Evolutionary conservation across 148 eudicot genomes (phyloP).

Genomic region (Rhododendron ferrugineum): DNA sequence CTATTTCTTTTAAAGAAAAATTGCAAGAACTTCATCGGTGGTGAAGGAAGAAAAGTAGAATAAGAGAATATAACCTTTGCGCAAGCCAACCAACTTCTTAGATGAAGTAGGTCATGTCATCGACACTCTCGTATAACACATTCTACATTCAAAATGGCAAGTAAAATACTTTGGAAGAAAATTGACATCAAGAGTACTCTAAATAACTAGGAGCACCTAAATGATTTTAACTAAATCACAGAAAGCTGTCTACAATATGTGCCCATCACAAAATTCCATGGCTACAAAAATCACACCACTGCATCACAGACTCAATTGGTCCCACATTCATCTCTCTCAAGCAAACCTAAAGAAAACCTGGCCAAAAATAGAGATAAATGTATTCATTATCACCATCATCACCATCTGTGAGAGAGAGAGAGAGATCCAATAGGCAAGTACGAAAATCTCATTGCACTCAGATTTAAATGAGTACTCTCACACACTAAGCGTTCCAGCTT

Average conservation of each 20-base stretch:
- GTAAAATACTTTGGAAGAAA: not conserved
- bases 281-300: constrained; percentile 24
- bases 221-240: constrained; percentile 9
- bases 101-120: not conserved
- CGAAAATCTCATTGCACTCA: not conserved
- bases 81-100: not conserved
- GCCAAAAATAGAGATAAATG: not conserved
- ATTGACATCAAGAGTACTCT: constrained; percentile 10
- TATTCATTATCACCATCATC: not conserved
- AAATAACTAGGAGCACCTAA: constrained; percentile 8
- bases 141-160: constrained; percentile 15
- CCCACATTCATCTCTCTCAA: constrained; percentile 13
- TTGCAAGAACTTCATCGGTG: not conserved
- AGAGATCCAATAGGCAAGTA: not conserved
- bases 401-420: not conserved
- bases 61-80: no score
- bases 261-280: constrained; percentile 22
- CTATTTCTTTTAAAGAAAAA: no score
- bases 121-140: not conserved
- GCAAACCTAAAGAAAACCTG: constrained; percentile 6
- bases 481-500: no score
- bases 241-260: constrained; percentile 11
- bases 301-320: constrained; percentile 16
- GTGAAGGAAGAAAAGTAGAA: not conserved
- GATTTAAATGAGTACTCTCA: not conserved